Base-by-base conservation (phyloP, 2,329 filamentous ascomycete genomes). In the Fusarium sublunatum region DNA sequence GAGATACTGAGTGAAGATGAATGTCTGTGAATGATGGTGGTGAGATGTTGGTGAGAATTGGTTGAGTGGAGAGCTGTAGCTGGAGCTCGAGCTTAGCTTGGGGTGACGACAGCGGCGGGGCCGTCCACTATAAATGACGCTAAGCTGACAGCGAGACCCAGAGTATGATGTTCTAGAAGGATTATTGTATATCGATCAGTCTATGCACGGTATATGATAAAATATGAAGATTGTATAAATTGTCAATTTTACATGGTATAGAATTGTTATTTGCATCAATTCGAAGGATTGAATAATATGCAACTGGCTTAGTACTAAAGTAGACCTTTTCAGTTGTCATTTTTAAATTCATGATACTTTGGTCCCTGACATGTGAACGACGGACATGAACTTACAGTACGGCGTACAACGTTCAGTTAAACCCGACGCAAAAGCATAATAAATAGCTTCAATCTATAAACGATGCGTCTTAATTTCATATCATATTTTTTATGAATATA, bases 101-200 rank as follows among this genome's bases (percentile, higher is more conserved):
- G 41, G 51, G 60, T 60, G 66, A 69, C 57, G 65, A 63, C 56
- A 53, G 49, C 32, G 42, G 47, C 35, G 41, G 40, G 31, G 22
- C 25, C 25, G 38, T 13, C 38, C 38, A 38, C 22, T 39, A 50
- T 28, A 51, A 32, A 31, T 65, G 55, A 61, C 57, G 58, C 65
- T 60, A 46, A 53, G 41, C 38, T 49, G 46, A 54, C 61, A 63
- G 31, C 35, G 44, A 49, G 53, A 53, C 13, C 45, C 31, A 28
- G 19, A 12, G n/a, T 31, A 46, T 35, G 6, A 19, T 32, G n/a
- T 28, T 36, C 15, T 46, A 26, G 9, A 46, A 45, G 32, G 29
- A 28, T 12, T 12, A 24, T n/a, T 35, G 19, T 19, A 19, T 19
- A 19, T 28, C 5, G 36, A 36, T 24, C n/a, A 15, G 10, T 13